Conservation (phyloP, 139 green algal genomes). For the Chlorella vulgaris region DNA sequence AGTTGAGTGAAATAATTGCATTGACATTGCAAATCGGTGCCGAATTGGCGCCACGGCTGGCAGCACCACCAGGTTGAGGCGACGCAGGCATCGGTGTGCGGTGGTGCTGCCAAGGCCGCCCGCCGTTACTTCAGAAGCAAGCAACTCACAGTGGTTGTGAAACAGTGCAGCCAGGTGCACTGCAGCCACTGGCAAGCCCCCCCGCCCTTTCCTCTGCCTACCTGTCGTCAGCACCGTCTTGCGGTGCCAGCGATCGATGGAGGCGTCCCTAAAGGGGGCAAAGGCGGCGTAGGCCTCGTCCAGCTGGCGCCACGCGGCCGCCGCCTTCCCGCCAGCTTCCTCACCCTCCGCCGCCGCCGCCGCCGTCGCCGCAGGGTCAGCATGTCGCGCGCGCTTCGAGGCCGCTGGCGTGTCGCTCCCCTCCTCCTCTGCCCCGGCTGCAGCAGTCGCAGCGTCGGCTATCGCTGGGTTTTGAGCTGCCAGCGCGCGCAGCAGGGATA, state of each 20-base stretch:
- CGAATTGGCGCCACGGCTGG: no score
- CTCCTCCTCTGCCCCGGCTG: no score
- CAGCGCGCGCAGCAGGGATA: conserved; percentile 59
- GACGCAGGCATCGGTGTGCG: no score
- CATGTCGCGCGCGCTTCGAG: neutral
- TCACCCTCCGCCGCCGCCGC: neutral
- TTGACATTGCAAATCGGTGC: no score
- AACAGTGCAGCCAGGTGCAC: no score
- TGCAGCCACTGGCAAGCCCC: no score
- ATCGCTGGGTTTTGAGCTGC: conserved; percentile 50
- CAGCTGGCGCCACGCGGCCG: conserved; percentile 47
- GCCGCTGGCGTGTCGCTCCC: neutral
- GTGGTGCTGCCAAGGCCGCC: no score
- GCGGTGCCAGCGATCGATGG: conserved; percentile 85
- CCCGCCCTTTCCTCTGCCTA: neutral
- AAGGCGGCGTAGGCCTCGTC: conserved; percentile 34
- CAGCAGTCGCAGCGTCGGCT: conserved; percentile 2
- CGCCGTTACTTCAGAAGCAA: no score
- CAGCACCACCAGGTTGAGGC: no score
- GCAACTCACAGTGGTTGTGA: no score
- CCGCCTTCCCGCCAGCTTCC: neutral
- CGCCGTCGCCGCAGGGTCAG: no score
- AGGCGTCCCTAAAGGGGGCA: conserved; percentile 65
- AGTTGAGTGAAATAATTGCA: no score
- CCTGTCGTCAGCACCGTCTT: conserved; percentile 72